Base-by-base conservation (phyloP, 2,329 filamentous ascomycete genomes). In the Juglanconis oblonga region DNA sequence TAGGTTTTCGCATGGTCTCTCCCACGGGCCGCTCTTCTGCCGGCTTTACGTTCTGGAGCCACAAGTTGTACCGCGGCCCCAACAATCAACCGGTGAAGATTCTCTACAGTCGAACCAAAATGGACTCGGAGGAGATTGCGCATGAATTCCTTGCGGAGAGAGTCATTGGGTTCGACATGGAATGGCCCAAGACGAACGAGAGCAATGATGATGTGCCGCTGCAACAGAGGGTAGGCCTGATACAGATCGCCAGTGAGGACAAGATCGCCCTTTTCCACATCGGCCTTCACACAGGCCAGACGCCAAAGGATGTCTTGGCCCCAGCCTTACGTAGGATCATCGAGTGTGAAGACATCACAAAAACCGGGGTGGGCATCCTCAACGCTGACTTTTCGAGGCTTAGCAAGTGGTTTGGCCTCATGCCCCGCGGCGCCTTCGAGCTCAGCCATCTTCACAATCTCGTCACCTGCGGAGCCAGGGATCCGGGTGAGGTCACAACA, bases 91-190 rank as follows among this genome's bases (percentile, higher is more conserved):
- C 79, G 53, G 84, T 91, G 52, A 82, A 81, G 59, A 84, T 96
- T 0, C 85, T 94, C 68, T 97, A 97, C 72, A 96, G 92, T 77
- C 86, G 78, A 51, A 88, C 79, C 59, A 82, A 81, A 51, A 76
- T 85, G 42, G 85, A 84, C 4, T 89, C 89, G 17, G 91, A 97
- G 71, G 74, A 77, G 5, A 81, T 90, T 10, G 79, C 86, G 62
- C 77, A 83, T 57, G 81, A 88, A 58, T 97, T 97, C 66, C 70
- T 87, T 40, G 66, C 81, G 38, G 86, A 95, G 68, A 79, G 84
- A 44, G 75, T 96, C 1, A 71, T 97, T n/a, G 93, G 93, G 0
- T 92, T 97, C 63, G 93, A 97, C 68, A 81, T 97, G 65, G 94
- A 97, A 75, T 97, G 94, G 94, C 81, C 85, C 55, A 65, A 77